A percentile compares a stretch with the other conserved stretches of the same genome.
Conservation (phyloP, 495 filamentous ascomycete genomes). For the Talaromyces trachyspermus region DNA sequence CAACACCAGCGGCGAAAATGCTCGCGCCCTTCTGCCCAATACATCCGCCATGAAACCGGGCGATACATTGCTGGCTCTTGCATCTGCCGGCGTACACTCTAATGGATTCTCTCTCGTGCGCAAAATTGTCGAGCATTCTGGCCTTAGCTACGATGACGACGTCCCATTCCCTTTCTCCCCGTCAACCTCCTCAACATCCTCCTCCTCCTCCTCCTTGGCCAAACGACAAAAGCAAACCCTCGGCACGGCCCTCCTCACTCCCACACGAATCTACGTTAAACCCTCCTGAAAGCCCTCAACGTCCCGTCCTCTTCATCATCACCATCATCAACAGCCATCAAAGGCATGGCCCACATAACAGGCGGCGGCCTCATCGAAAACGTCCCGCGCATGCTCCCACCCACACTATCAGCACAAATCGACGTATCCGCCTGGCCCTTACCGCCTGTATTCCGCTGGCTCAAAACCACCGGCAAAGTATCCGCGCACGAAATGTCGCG, state of each 20-base stretch:
- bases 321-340: constrained; percentile 69
- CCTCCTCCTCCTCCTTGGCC: no score
- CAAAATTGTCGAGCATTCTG: constrained; percentile 66
- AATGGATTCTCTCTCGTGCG: constrained; percentile 95
- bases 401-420: constrained; percentile 64
- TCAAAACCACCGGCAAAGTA: constrained; percentile 71
- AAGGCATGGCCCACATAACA: constrained; percentile 93
- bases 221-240: constrained; percentile 40
- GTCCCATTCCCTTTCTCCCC: constrained; percentile 60
- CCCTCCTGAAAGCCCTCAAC: constrained; percentile 55
- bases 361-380: constrained; percentile 90
- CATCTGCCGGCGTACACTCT: constrained; percentile 78
- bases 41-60: constrained; percentile 67
- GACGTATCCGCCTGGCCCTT: constrained; percentile 64
- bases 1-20: constrained; percentile 41
- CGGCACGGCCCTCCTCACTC: constrained; percentile 68
- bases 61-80: constrained; percentile 77
- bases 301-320: constrained; percentile 32
- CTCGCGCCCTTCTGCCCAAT: constrained; percentile 61
- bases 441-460: constrained; percentile 75
- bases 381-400: constrained; percentile 84
- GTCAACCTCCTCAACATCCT: not conserved
- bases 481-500: constrained; percentile 69
- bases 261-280: constrained; percentile 76
- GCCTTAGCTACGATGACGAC: constrained; percentile 57